Evolutionary conservation across 176 grass and related monocot species (phyloP).

Genomic region (Oryza coarctata): DNA sequence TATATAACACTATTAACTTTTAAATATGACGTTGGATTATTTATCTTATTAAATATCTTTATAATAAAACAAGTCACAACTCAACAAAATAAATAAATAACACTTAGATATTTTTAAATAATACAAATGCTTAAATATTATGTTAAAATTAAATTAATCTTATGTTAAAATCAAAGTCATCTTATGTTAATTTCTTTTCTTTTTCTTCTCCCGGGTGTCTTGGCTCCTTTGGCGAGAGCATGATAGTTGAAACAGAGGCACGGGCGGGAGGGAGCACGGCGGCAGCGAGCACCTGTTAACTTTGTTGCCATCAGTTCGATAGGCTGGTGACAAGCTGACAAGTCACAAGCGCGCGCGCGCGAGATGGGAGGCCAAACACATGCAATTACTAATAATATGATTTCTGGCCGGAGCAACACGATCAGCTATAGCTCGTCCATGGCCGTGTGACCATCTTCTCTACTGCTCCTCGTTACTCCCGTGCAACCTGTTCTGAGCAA

Average conservation of each 20-base stretch:
- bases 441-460: constrained; percentile 25
- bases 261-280: background rate
- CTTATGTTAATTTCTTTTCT: no score
- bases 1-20: no score
- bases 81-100: no score
- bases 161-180: no score
- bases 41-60: no score
- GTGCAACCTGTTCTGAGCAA: background rate
- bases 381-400: constrained; percentile 34
- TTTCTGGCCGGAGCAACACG: background rate
- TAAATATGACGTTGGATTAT: no score
- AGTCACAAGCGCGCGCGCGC: background rate
- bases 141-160: no score
- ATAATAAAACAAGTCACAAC: no score
- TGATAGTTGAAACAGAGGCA: constrained; percentile 27
- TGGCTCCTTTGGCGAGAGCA: constrained; percentile 12
- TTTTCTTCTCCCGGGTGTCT: background rate
- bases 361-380: constrained; percentile 20
- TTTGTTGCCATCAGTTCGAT: background rate
- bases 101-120: no score
- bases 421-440: background rate
- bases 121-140: no score
- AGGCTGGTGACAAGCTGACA: background rate
- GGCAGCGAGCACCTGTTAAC: background rate
- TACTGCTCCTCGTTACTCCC: background rate